Conservation (phyloP, 179 eudicot species). For the Silene noctiflora region DNA sequence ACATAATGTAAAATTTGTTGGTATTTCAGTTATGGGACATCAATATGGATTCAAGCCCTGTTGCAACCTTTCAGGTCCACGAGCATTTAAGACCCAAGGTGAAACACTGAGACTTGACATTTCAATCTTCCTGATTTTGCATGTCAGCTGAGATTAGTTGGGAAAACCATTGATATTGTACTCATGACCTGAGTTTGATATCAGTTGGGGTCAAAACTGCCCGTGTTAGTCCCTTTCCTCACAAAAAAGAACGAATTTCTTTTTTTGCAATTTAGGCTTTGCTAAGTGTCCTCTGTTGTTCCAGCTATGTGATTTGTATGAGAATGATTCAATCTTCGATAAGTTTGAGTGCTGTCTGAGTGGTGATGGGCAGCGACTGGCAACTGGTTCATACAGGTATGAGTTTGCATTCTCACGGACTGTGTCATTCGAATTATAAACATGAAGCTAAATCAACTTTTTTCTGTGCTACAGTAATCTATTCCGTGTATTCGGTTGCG, state of each 20-base stretch:
- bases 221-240: not conserved
- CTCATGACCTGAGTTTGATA: not conserved
- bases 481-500: slow-evolving; percentile 73
- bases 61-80: slow-evolving; percentile 47
- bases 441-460: not conserved
- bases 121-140: not conserved
- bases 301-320: slow-evolving; percentile 61
- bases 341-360: slow-evolving; percentile 89
- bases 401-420: not conserved
- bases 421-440: not conserved
- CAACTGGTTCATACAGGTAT: slow-evolving; percentile 80
- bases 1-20: not conserved
- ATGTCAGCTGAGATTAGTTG: not conserved
- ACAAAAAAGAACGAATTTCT: not conserved
- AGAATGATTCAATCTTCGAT: slow-evolving; percentile 66
- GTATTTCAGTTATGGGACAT: slow-evolving; percentile 48
- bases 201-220: not conserved
- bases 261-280: not conserved
- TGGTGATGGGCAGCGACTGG: slow-evolving; percentile 72
- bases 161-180: not conserved
- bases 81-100: slow-evolving; percentile 59
- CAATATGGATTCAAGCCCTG: slow-evolving; percentile 56
- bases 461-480: slow-evolving; percentile 54
- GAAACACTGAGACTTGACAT: slow-evolving; percentile 24
- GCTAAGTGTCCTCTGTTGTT: slow-evolving; percentile 9